Evolutionary conservation across 1,284 basidiomycete genomes (phyloP).

Genomic region (Leccinum ambiguum): DNA sequence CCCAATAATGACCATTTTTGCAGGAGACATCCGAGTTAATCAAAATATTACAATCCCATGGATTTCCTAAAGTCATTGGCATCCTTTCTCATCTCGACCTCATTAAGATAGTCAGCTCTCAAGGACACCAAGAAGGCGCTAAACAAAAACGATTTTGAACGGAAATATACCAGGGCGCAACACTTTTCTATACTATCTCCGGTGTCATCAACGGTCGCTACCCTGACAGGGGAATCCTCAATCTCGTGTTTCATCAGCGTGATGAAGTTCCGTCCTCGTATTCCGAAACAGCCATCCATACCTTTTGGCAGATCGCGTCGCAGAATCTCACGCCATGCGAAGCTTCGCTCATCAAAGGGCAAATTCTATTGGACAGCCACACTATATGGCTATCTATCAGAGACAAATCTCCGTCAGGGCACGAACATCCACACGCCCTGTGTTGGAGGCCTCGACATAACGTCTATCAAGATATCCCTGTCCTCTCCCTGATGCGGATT

Average conservation of each 20-base stretch:
- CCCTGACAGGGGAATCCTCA: conserved; percentile 95
- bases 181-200: conserved; percentile 95
- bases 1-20: conserved; percentile 2
- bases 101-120: conserved; percentile 87
- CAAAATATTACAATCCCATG: too few species aligned
- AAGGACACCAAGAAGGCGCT: conserved; percentile 84
- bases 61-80: too few species aligned
- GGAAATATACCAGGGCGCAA: conserved; percentile 98
- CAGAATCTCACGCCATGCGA: conserved; percentile 96
- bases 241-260: conserved; percentile 96
- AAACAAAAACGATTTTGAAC: conserved; percentile 98
- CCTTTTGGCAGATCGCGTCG: conserved; percentile 93
- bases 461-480: conserved; percentile 76
- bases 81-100: conserved; percentile 37
- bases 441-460: conserved; percentile 84
- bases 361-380: conserved; percentile 51
- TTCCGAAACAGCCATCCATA: conserved; percentile 97
- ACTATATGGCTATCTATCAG: conserved; percentile 79
- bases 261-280: conserved; percentile 97
- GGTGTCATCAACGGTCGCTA: conserved; percentile 98
- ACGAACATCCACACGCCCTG: conserved; percentile 96
- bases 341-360: conserved; percentile 61
- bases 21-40: too few species aligned
- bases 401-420: conserved; percentile 76
- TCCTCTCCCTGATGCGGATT: conserved; percentile 73